Base-by-base conservation (phyloP, 306 rosid species). In the Phaseolus lunatus region DNA sequence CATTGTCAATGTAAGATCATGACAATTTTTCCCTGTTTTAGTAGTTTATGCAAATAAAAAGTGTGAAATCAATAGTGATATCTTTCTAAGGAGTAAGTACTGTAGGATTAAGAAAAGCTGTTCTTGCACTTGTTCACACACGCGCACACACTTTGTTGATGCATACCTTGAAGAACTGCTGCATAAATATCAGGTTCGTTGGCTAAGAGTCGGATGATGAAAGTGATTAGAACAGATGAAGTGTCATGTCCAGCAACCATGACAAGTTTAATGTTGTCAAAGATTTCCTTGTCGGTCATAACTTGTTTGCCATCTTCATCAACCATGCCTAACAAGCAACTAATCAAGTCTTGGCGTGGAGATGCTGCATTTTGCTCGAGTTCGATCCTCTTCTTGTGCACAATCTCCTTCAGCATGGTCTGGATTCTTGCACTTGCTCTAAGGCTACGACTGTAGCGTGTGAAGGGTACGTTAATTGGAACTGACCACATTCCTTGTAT, bases 171-270 rank as follows among this genome's bases (percentile, higher is more conserved):
- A 80, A 90, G 90, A 81, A 90, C 82, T 20, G 81, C 79, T 56
- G 83, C 94, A 82, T 52, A 80, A 44, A 87, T 79, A 75, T 75
- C 27, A 4, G 96, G 89, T 62, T 91, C 87, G 24, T 72, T 90
- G 56, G 87, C 86, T 11, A 94, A 72, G 64, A 84, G 56, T 53
- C 83, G 62, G 37, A 94, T 5, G 5, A 88, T 75, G 70, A 94
- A 92, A 58, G 97, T 88, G 27, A 91, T 45, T 15, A 90, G 84
- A 77, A 87, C 66, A 29, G 94, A 26, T 13, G 94, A 84, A 49
- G 98, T 90, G 54, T 94, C 98, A 72, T 90, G 49, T 73, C 96
- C 96, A 16, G 94, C 94, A 26, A 86, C 81, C 96, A 94, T 88
- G 82, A 90, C 84, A 79, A 89, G 68, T 80, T 64, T 67, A 37